Evolutionary conservation across 768 basidiomycete species (phyloP).

Genomic region (Naganishia antarctica): DNA sequence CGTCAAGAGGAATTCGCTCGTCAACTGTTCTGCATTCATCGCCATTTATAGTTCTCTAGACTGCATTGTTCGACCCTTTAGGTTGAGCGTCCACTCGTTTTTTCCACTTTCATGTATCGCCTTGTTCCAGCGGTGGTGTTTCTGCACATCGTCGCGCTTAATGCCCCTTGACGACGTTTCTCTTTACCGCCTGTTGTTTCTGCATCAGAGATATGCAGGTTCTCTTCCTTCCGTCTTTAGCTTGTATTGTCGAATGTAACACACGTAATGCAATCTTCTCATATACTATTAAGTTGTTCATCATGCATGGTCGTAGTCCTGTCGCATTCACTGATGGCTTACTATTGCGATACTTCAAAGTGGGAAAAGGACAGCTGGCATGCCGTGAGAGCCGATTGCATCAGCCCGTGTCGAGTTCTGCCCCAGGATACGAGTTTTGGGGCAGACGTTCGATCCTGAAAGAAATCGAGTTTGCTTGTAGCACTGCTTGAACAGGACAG

Average conservation of each 20-base stretch:
- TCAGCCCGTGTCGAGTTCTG: too few relatives aligned
- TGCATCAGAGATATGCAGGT: background rate
- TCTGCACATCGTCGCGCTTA: slow-evolving; percentile 1
- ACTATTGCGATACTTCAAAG: background rate
- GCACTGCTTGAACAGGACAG: too few relatives aligned
- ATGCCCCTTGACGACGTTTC: slow-evolving; percentile 7
- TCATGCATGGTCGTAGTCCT: background rate
- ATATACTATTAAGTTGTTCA: background rate
- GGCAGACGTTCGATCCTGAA: too few relatives aligned
- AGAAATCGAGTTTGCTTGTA: too few relatives aligned
- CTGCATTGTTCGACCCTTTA: slow-evolving; percentile 6
- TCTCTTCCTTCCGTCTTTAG: background rate
- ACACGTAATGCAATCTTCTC: slow-evolving; percentile 16
- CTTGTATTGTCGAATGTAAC: slow-evolving; percentile 19
- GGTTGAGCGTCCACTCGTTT: slow-evolving; percentile 14
- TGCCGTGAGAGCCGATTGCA: too few relatives aligned
- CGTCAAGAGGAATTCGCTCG: slow-evolving; percentile 3
- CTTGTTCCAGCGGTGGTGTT: slow-evolving; percentile 2
- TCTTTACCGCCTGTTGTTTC: slow-evolving; percentile 5
- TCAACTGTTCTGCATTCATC: slow-evolving; percentile 8
- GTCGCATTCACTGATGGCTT: too few relatives aligned
- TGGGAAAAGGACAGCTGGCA: too few relatives aligned
- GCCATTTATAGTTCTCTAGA: slow-evolving; percentile 6
- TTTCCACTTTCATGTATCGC: slow-evolving; percentile 8
- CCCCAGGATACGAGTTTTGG: too few relatives aligned